Evolutionary conservation across 768 basidiomycete genomes (phyloP).

Genomic region (Auricularia sp.): DNA sequence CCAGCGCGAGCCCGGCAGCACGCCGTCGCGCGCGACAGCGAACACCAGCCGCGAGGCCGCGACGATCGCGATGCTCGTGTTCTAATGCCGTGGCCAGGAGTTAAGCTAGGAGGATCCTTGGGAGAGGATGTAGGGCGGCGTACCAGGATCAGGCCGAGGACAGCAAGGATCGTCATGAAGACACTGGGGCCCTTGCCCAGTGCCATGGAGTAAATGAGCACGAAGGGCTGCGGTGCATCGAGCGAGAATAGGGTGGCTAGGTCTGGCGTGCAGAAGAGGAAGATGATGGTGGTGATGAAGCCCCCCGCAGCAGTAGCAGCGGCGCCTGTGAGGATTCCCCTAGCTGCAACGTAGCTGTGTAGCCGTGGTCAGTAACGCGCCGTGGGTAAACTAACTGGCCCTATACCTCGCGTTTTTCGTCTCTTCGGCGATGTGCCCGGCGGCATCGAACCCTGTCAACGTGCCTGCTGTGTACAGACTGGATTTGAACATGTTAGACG

Average conservation of each 20-base stretch:
- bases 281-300: conserved; percentile 67
- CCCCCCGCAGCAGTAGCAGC: conserved; percentile 72
- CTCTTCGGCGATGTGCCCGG: conserved; percentile 82
- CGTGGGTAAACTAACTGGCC: not conserved
- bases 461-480: conserved; percentile 83
- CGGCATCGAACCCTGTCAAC: conserved; percentile 84
- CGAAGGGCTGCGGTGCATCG: conserved; percentile 83
- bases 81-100: conserved; percentile 30
- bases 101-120: too few relatives aligned
- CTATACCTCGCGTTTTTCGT: conserved; percentile 65
- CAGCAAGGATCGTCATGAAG: conserved; percentile 82
- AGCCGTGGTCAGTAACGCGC: not conserved
- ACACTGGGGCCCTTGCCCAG: conserved; percentile 69
- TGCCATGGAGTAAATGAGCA: conserved; percentile 76
- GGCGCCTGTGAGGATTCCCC: conserved; percentile 71
- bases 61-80: conserved; percentile 78
- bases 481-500: not conserved
- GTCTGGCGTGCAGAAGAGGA: conserved; percentile 77
- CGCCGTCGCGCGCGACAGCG: conserved; percentile 90
- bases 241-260: conserved; percentile 65
- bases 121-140: conserved; percentile 12
- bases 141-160: conserved; percentile 77
- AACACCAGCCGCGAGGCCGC: conserved; percentile 83
- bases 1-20: conserved; percentile 75
- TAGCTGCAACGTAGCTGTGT: conserved; percentile 60